Conservation (phyloP, 2,329 filamentous ascomycete genomes). For the Ceratocystis harringtonii region DNA sequence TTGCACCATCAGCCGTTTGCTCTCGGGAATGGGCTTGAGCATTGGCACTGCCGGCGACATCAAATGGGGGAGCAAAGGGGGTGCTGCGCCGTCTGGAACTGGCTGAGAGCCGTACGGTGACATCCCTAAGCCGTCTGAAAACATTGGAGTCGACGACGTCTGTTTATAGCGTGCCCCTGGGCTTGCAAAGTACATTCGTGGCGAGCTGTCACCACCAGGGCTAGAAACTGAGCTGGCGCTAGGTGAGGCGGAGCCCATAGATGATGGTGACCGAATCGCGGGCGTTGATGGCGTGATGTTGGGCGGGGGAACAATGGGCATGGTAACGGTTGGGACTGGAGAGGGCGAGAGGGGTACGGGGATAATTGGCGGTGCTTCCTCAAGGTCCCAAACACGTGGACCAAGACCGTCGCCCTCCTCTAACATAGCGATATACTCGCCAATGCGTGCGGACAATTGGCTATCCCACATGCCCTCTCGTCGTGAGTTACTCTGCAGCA, state of each 20-base stretch:
- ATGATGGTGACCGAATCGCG: not conserved
- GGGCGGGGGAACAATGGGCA: not conserved
- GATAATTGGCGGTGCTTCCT: conserved; percentile 3
- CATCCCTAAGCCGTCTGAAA: not conserved
- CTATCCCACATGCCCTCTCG: conserved; percentile 59
- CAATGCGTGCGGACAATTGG: conserved; percentile 40
- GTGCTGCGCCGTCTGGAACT: not conserved
- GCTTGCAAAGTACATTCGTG: not conserved
- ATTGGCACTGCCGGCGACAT: not conserved
- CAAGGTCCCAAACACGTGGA: not conserved
- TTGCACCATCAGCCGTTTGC: conserved; percentile 41
- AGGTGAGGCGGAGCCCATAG: not conserved
- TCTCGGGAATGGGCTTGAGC: conserved; percentile 31
- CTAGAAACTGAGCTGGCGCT: not conserved
- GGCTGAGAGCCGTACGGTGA: not conserved
- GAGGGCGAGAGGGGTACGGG: not conserved
- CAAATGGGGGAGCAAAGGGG: not conserved
- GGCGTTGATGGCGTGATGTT: not conserved
- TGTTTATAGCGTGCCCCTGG: not conserved
- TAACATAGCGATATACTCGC: conserved; percentile 38
- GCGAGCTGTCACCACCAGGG: not conserved
- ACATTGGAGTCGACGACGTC: not conserved
- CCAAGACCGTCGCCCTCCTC: conserved; percentile 33
- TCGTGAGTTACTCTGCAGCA: conserved; percentile 44
- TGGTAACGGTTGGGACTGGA: not conserved